Base-by-base conservation (phyloP, 768 basidiomycete species). In the Amylocystis lapponica region DNA sequence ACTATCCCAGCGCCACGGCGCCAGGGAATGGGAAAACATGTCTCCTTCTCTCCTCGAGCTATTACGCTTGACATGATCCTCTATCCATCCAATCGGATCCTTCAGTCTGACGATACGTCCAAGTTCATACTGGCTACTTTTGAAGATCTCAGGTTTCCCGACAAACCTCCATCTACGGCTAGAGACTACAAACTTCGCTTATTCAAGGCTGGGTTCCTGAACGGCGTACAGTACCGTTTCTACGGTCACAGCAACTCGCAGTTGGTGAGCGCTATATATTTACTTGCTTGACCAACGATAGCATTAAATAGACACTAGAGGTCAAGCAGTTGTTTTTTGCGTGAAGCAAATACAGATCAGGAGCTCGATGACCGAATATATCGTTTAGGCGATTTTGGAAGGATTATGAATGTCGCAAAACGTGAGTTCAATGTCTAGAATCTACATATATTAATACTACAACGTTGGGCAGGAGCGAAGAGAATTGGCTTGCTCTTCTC, bases 241-340 rank as follows among this genome's bases (percentile, higher is more conserved):
- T 83, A 81, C 46, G 77, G 78, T 43, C 82, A 85, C 45, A 82
- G 82, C 31, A 82, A 83, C 53, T 83, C 79, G 47, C 82, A 85
- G 49, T 52, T 83, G 55, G 80, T 81, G 47, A 10, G 68, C 60
- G 6, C 17, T 21, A 13, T 1, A n/a, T 19, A 12, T n/a, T n/a
- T 11, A 11, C 10, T n/a, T 23, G 10, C 10, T 2, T 32, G 21
- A 10, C 31, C 21, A 33, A 38, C 41, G n/a, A n/a, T n/a, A n/a
- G n/a, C n/a, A n/a, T n/a, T n/a, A n/a, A n/a, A n/a, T n/a, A n/a
- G n/a, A n/a, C n/a, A n/a, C 4, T 35, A 83, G 81, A 66, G 81
- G 32, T 71, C 76, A 20, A 67, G 80, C 16, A 81, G 79, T 21
- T 85, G 81, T 51, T 83, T 80, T 48, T 62, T 83, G 43, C 69